These are phyloP conservation scores for Chrysoporthe cubensis DNA, from an alignment of 2,329 filamentous ascomycete genomes.

Conservation along the genomic window DNA sequence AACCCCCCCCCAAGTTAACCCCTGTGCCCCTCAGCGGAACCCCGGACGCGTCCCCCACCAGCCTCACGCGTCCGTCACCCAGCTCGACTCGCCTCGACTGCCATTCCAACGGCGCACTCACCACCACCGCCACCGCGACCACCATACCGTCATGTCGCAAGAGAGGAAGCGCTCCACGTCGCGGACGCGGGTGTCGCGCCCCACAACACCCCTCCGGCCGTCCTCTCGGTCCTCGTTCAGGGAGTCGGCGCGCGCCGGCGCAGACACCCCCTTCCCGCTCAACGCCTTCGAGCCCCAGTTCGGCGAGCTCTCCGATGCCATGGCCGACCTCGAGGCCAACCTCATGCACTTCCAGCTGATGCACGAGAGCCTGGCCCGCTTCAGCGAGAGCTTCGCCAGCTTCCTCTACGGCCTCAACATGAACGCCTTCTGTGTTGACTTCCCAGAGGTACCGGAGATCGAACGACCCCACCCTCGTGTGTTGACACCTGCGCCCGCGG, in stretches of 20 bases:
- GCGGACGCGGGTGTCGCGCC: constrained; percentile 70
- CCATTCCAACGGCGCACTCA: neutral
- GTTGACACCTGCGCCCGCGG: neutral
- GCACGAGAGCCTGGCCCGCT: constrained; percentile 90
- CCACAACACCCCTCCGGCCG: constrained; percentile 89
- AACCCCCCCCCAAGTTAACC: neutral
- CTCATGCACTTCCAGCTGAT: constrained; percentile 97
- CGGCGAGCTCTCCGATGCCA: constrained; percentile 88
- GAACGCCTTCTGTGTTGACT: constrained; percentile 99
- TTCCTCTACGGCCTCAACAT: constrained; percentile 97
- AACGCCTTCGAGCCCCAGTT: constrained; percentile 87
- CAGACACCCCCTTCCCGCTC: constrained; percentile 68
- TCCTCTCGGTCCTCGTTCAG: constrained; percentile 88
- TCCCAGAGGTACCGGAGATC: constrained; percentile 72
- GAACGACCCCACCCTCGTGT: neutral
- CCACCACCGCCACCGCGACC: neutral
- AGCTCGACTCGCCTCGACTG: neutral
- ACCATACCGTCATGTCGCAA: constrained; percentile 24
- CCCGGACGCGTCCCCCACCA: constrained; percentile 2
- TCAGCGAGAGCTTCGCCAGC: constrained; percentile 93
- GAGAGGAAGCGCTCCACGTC: constrained; percentile 56
- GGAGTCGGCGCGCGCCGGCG: constrained; percentile 67
- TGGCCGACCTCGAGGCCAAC: constrained; percentile 95
- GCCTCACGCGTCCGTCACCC: constrained; percentile 2
- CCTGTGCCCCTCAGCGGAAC: constrained; percentile 1